phyloP scores from a whole-genome alignment of 2,329 filamentous ascomycete species.

The Pestalotiopsis sp. region DNA sequence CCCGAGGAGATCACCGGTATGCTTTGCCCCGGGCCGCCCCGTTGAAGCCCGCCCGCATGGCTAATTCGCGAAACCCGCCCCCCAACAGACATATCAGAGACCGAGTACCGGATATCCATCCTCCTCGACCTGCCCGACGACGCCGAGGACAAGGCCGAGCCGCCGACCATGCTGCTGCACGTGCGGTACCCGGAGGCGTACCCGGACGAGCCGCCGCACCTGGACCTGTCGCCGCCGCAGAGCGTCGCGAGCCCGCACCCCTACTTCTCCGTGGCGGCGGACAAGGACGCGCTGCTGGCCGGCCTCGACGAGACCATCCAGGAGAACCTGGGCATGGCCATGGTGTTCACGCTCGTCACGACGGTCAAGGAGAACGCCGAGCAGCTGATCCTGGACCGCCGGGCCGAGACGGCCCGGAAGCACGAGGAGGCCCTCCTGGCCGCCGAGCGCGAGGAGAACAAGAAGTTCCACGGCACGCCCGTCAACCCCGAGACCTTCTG shows the following conservation, averaged over 20 bases:
- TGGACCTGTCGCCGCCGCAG: constrained; percentile 76
- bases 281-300: constrained; percentile 75
- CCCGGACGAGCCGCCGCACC: constrained; percentile 81
- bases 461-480: constrained; percentile 89
- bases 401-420: constrained; percentile 62
- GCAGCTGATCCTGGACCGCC: constrained; percentile 75
- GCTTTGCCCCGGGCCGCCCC: constrained; percentile 16
- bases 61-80: neutral
- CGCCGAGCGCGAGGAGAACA: constrained; percentile 88
- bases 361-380: constrained; percentile 91
- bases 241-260: constrained; percentile 71
- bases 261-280: constrained; percentile 77
- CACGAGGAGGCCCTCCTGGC: constrained; percentile 57
- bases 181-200: constrained; percentile 90
- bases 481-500: constrained; percentile 88
- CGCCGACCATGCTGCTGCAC: constrained; percentile 76
- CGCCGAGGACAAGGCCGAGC: constrained; percentile 65
- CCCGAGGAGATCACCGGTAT: constrained; percentile 93
- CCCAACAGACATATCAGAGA: constrained; percentile 79
- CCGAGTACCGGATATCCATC: constrained; percentile 84
- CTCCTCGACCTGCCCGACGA: constrained; percentile 69
- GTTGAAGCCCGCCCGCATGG: neutral
- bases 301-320: constrained; percentile 75
- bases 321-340: constrained; percentile 95
- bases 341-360: constrained; percentile 91